Conservation (phyloP, 208 protist species). For the Acanthamoeba royreba region DNA sequence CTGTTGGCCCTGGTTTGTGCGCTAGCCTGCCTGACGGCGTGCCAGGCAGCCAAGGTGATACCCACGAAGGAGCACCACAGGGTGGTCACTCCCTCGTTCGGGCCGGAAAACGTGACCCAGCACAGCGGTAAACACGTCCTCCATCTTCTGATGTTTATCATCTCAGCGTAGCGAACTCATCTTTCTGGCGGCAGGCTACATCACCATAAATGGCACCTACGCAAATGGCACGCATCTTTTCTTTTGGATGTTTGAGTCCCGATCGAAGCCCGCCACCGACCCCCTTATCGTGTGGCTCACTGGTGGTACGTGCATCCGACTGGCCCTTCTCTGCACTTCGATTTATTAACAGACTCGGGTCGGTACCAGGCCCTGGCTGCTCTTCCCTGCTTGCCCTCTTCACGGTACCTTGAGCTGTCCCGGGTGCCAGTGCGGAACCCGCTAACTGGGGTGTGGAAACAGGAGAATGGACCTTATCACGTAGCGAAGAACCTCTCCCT, state of each 20-base stretch:
- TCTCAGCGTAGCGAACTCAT: neutral
- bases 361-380: neutral
- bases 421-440: neutral
- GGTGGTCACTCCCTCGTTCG: neutral
- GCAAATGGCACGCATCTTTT: neutral
- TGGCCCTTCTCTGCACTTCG: neutral
- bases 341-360: neutral
- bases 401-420: neutral
- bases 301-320: neutral
- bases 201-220: slow-evolving; percentile 14
- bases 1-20: too few species aligned
- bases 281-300: neutral
- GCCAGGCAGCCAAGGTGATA: neutral
- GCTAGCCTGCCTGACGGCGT: neutral
- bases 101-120: slow-evolving; percentile 16
- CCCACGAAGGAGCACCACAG: neutral
- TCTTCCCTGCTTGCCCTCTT: neutral
- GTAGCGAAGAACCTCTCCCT: neutral
- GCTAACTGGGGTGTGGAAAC: too few species aligned
- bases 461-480: slow-evolving; percentile 12
- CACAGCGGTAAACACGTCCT: neutral
- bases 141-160: neutral
- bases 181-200: neutral
- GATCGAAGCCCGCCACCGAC: neutral
- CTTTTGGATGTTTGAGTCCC: slow-evolving; percentile 29